Percentiles rank a stretch among this genome's conserved stretches.
phyloP scores from a whole-genome alignment of 2,329 filamentous ascomycete genomes.

The Pyricularia pennisetigena region DNA sequence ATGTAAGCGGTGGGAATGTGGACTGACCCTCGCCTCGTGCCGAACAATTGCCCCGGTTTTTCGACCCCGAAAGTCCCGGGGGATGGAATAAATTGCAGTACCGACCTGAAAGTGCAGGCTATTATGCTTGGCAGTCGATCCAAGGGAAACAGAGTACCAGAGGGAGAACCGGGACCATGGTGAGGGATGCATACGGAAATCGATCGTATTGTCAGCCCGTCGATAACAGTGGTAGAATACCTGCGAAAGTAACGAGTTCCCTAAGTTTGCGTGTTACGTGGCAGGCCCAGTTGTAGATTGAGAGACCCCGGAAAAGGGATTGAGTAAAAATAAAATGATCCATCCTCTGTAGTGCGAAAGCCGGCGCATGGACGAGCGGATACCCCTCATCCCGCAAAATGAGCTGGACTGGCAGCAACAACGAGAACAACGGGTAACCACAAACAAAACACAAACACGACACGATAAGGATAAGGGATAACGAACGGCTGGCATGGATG shows the following conservation, averaged over 20 bases:
- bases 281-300: too few species aligned
- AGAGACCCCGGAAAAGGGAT: background rate
- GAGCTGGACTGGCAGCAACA: background rate
- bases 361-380: background rate
- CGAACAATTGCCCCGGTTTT: background rate
- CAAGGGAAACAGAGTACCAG: background rate
- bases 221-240: background rate
- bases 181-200: background rate
- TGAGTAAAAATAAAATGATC: background rate
- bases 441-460: background rate
- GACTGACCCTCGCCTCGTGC: background rate
- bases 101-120: background rate
- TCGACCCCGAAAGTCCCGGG: background rate
- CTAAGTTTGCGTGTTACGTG: background rate
- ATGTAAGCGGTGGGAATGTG: background rate
- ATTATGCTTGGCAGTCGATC: background rate
- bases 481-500: too few species aligned
- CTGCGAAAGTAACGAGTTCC: background rate
- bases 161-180: background rate
- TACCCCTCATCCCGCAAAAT: background rate
- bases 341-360: background rate
- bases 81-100: background rate
- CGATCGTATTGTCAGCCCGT: background rate
- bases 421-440: background rate
- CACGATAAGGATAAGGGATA: background rate